Percentiles rank a stretch among this genome's conserved stretches.
Evolutionary conservation across 495 filamentous ascomycete genomes (phyloP).

Genomic region (Tuber indicum): DNA sequence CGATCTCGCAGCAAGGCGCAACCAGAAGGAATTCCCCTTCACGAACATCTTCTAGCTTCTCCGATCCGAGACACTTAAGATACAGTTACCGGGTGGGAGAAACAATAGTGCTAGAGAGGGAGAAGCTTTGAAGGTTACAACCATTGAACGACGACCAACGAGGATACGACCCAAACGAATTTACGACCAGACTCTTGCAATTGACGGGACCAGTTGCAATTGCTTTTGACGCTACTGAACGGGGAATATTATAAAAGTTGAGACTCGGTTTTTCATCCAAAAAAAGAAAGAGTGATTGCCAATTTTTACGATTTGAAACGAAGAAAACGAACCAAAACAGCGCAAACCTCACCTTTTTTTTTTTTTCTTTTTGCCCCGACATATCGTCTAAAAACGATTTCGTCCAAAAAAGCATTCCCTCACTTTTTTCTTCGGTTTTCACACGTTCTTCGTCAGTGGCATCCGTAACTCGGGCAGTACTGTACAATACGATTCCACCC

Average conservation of each 20-base stretch:
- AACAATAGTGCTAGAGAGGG: conserved; percentile 36
- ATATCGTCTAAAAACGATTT: not conserved
- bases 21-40: conserved; percentile 31
- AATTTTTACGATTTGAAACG: conserved; percentile 55
- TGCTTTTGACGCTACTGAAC: conserved; percentile 6
- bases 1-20: conserved; percentile 40
- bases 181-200: conserved; percentile 38
- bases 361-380: not conserved
- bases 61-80: conserved; percentile 40
- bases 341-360: not conserved
- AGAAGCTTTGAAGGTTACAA: conserved; percentile 36
- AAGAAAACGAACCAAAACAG: conserved; percentile 33
- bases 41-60: conserved; percentile 39
- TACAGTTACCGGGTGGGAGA: conserved; percentile 21
- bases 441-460: not conserved
- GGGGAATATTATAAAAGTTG: conserved; percentile 3
- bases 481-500: conserved; percentile 6
- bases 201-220: conserved; percentile 34
- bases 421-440: not conserved
- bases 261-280: not conserved
- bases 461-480: conserved; percentile 3
- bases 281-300: not conserved
- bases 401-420: conserved; percentile 2
- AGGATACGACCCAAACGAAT: conserved; percentile 39
- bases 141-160: conserved; percentile 41